These are phyloP conservation scores for Gossypium davidsonii DNA, from an alignment of 441 rosid genomes.

Conservation along the genomic window DNA sequence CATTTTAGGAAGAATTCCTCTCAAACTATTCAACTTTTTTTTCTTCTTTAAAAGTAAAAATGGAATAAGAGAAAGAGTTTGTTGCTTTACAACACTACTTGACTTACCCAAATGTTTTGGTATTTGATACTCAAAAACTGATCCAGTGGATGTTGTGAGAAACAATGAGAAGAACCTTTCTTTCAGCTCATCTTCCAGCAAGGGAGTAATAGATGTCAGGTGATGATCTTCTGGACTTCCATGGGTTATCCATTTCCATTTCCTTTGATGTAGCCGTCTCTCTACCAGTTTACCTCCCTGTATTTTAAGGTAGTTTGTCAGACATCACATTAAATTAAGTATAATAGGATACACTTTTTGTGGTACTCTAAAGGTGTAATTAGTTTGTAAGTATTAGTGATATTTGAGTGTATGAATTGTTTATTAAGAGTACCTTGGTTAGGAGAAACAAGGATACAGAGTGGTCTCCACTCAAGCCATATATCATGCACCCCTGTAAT, in stretches of 20 bases:
- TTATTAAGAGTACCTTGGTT: conserved; percentile 40
- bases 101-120: conserved; percentile 40
- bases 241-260: conserved; percentile 68
- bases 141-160: conserved; percentile 47
- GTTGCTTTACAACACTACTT: neutral
- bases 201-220: conserved; percentile 47
- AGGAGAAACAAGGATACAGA: conserved; percentile 53
- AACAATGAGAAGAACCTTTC: conserved; percentile 39
- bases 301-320: conserved; percentile 2
- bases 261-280: conserved; percentile 47
- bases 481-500: conserved; percentile 35
- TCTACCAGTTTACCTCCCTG: conserved; percentile 55
- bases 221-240: conserved; percentile 46
- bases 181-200: conserved; percentile 40
- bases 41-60: neutral
- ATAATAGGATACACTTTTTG: neutral
- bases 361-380: neutral
- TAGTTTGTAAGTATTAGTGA: neutral
- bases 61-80: neutral
- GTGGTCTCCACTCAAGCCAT: conserved; percentile 40
- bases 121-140: conserved; percentile 39
- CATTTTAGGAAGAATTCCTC: no score
- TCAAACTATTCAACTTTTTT: no score
- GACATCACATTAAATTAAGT: neutral
- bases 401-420: neutral